Base-by-base conservation (phyloP, 2,329 filamentous ascomycete genomes). In the Periconia digitata region DNA sequence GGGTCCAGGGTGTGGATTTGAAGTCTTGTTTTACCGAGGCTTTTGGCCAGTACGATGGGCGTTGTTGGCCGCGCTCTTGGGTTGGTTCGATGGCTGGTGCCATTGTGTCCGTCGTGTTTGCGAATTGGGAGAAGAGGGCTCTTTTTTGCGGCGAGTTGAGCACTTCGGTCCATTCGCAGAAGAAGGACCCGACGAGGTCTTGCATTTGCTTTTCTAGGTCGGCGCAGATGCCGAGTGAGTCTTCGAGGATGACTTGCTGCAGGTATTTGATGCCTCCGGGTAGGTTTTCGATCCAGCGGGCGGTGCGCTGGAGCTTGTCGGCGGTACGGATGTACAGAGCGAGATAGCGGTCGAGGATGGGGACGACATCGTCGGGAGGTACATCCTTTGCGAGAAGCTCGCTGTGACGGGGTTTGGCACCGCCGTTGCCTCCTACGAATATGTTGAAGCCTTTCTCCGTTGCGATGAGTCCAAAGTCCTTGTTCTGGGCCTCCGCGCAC, bases 301-400 rank as follows among this genome's bases (percentile, higher is more conserved):
- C 91, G 21, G 91, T 96, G 42, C 91, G 83, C 72, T 96, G 90
- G 0, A 96, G 83, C 66, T 89, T 91, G 74, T 96, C 91, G 38
- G 90, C 91, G 0, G 92, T 95, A 57, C 90, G 88, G 62, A 96
- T 94, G 74, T 96, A 96, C 77, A 96, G 92, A 74, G 92, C 90
- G 20, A 96, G 81, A 65, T 94, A 96, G 38, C 92, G 85, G 69
- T 96, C 92, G 2, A 96, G 77, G 49, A 96, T 87, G 1, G 89
- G 84, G 8, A 95, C 79, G 8, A 95, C 85, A 62, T 95, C 87
- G 43, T 89, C 84, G 0, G 89, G 87, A 0, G 89, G 84, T 0
- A 95, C 90, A 60, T 96, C 90, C 67, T 91, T 92, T 50, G 89
- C 90, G 1, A 96, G 80, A 2, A 96, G 79, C 60, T 95, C 89